Base-by-base conservation (phyloP, 208 protist genomes). In the Crithidia thermophila region DNA sequence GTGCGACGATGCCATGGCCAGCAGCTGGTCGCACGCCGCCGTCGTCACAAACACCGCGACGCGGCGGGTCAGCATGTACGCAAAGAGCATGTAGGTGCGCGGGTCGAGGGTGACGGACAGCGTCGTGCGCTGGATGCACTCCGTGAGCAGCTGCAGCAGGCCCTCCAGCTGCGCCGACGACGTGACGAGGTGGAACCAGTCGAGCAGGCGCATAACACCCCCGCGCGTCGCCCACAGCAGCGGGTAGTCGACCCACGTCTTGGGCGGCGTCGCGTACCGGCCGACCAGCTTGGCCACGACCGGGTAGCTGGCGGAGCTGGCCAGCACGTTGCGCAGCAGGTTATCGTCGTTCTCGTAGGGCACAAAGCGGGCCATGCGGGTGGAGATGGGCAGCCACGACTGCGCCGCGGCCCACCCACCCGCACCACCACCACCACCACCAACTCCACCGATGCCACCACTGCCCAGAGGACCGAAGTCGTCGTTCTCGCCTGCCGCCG, bases 221-320 rank as follows among this genome's bases (percentile, higher is more conserved):
- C 85, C 85, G 25, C 84, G 82, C 23, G 60, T 82, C 7, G 79
- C 67, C 75, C 85, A 95, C 21, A 95, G 75, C 14, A 76, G 63
- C 36, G 75, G 75, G 75, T 85, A 95, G 77, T 93, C 78, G 14
- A 93, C 76, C 86, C 84, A 90, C 39, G 68, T 70, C 52, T 85
- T 77, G 6, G 90, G 90, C 47, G 83, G 78, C n/a, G 72, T 58
- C 3, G 82, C 75, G 64, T 91, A 88, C 23, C 79, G 78, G 25
- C 90, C 90, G 16, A 81, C 70, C 23, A 93, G 67, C 66, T 90
- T 91, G 33, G 89, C 86, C 30, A 88, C 43, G 11, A 90, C 71
- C 16, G 84, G 78, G 52, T 69, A 68, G 37, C 61, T 28, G 1
- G 40, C 40, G n/a, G 77, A 52, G 36, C 52, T 58, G 28, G 67